Conservation (phyloP, 2,329 filamentous ascomycete genomes). For the Neonectria faginata region DNA sequence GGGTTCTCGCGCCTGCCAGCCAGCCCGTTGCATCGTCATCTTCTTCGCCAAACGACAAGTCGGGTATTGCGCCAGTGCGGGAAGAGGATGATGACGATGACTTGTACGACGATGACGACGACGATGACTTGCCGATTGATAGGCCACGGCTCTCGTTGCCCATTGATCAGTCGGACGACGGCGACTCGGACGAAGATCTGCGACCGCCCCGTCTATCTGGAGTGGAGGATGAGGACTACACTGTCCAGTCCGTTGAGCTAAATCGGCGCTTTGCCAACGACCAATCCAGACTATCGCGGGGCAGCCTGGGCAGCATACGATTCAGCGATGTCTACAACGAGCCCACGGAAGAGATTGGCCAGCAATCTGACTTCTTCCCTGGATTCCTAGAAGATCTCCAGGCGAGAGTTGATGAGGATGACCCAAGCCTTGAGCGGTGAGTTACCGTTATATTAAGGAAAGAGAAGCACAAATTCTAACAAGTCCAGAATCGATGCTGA, state of each 20-base stretch:
- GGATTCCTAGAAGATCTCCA: constrained; percentile 59
- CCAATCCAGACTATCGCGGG: constrained; percentile 61
- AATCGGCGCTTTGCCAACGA: constrained; percentile 65
- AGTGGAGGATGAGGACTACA: constrained; percentile 70
- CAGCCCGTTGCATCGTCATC: constrained; percentile 60
- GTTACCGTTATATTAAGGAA: background rate
- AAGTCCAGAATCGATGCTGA: constrained; percentile 54
- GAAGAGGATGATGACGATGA: constrained; percentile 61
- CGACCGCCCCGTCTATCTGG: constrained; percentile 65
- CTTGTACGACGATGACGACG: constrained; percentile 62
- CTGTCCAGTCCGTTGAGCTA: constrained; percentile 69
- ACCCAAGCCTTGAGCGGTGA: constrained; percentile 60
- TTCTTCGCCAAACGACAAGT: constrained; percentile 54
- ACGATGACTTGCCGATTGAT: constrained; percentile 63
- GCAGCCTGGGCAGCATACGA: constrained; percentile 64
- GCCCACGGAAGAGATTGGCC: constrained; percentile 55
- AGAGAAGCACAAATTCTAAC: constrained; percentile 24
- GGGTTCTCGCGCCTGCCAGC: constrained; percentile 63
- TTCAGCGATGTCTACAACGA: constrained; percentile 65
- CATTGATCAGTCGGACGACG: constrained; percentile 56
- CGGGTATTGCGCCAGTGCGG: constrained; percentile 44
- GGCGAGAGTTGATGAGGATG: constrained; percentile 52
- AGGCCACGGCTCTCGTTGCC: constrained; percentile 68
- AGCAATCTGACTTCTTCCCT: constrained; percentile 66
- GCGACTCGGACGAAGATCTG: constrained; percentile 64